Percentiles rank a stretch among this genome's conserved stretches.
Evolutionary conservation across 306 rosid genomes (phyloP).

Genomic region (Inga laurina): DNA sequence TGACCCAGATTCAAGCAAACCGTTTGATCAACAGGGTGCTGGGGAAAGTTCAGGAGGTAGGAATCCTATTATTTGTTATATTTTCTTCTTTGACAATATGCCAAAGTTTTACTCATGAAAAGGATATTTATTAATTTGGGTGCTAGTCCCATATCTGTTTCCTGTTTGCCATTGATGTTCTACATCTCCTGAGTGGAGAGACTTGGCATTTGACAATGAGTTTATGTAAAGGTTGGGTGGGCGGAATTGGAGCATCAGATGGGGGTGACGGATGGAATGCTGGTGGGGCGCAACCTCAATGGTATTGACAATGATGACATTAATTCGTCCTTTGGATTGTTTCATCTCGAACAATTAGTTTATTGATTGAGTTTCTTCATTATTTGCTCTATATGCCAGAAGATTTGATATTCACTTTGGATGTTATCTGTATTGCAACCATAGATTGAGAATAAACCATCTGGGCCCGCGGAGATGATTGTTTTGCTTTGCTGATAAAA

Average conservation of each 20-base stretch:
- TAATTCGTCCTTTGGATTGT: neutral
- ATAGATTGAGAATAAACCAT: neutral
- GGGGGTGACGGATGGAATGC: conserved; percentile 64
- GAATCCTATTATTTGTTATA: conserved; percentile 32
- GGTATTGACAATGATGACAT: conserved; percentile 47
- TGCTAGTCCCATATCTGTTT: conserved; percentile 6
- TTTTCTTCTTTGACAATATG: neutral
- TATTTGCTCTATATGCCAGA: neutral
- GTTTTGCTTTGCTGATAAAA: neutral
- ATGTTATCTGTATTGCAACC: neutral
- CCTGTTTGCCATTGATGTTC: conserved; percentile 19
- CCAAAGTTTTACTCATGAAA: neutral
- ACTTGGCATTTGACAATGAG: conserved; percentile 30
- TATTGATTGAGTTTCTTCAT: conserved; percentile 1
- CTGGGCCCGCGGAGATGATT: neutral
- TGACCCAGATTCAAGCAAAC: conserved; percentile 66
- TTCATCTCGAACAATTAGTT: neutral
- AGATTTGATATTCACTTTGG: neutral
- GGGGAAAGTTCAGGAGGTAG: conserved; percentile 77
- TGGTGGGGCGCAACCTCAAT: conserved; percentile 55
- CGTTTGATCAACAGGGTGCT: conserved; percentile 70
- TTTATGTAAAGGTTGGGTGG: conserved; percentile 66
- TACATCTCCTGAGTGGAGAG: conserved; percentile 13
- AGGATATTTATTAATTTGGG: neutral
- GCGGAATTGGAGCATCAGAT: conserved; percentile 65